A percentile compares a stretch with the other conserved stretches of the same genome.
Conservation (phyloP, 148 eudicot species). For the Fagopyrum esculentum region DNA sequence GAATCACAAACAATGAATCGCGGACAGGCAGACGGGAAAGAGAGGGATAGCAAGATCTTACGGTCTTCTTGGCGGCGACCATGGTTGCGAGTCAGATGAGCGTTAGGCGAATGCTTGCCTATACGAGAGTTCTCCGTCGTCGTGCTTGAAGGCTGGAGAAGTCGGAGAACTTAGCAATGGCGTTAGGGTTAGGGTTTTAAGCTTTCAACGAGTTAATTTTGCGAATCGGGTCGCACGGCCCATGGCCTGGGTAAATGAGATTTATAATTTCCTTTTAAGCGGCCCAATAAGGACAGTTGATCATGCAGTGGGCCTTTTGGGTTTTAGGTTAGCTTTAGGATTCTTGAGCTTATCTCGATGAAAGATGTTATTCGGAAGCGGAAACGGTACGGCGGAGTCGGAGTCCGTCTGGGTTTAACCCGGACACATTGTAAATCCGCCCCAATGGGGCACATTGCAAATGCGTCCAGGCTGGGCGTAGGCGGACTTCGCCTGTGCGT, state of each 20-base stretch:
- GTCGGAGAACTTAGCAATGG: neutral
- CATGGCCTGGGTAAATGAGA: neutral
- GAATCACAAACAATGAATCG: neutral
- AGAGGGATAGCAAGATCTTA: conserved; percentile 14
- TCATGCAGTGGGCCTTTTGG: neutral
- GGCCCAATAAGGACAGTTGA: neutral
- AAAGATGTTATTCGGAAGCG: too few species aligned
- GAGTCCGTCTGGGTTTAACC: too few species aligned
- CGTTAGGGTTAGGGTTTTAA: conserved; percentile 10
- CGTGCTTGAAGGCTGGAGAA: conserved; percentile 4
- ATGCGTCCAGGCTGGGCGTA: too few species aligned
- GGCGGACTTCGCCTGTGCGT: too few species aligned
- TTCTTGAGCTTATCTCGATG: too few species aligned
- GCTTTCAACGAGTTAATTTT: neutral
- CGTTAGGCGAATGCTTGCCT: neutral
- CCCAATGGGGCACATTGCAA: too few species aligned
- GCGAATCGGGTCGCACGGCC: neutral
- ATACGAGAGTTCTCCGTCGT: conserved; percentile 5
- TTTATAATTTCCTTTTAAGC: neutral
- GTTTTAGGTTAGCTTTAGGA: neutral
- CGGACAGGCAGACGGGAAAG: neutral
- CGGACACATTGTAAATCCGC: too few species aligned
- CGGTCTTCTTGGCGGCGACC: conserved; percentile 54
- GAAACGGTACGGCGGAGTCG: too few species aligned
- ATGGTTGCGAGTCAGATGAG: conserved; percentile 20